Conservation (phyloP, 2,329 filamentous ascomycete genomes). For the Cadophora gregata region DNA sequence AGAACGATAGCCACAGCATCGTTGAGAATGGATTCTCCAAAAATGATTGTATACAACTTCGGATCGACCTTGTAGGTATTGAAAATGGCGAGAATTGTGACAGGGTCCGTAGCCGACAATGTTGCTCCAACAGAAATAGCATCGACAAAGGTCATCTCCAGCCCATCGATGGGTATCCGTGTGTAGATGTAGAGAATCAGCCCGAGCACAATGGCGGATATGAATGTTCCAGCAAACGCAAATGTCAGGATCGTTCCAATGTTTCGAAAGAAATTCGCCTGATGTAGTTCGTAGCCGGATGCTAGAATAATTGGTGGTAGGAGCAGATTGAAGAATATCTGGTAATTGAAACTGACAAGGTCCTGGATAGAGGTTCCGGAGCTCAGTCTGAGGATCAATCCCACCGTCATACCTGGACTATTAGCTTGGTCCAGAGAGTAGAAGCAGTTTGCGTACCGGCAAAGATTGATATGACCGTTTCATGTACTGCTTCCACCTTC, state of each 20-base stretch:
- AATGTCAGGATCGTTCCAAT: conserved; percentile 98
- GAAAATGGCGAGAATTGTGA: conserved; percentile 98
- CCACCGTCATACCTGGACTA: conserved; percentile 85
- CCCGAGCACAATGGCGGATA: conserved; percentile 94
- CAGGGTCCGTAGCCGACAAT: conserved; percentile 93
- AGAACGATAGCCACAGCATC: conserved; percentile 98
- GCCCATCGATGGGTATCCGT: conserved; percentile 80
- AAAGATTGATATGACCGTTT: conserved; percentile 98
- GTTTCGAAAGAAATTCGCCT: conserved; percentile 98
- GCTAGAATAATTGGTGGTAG: conserved; percentile 98
- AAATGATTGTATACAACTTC: conserved; percentile 98
- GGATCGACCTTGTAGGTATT: conserved; percentile 99
- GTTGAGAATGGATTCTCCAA: conserved; percentile 97
- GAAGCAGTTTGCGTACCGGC: conserved; percentile 62
- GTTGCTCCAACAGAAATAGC: conserved; percentile 97
- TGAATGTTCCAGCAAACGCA: conserved; percentile 95
- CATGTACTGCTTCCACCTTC: conserved; percentile 96
- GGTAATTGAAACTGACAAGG: conserved; percentile 95
- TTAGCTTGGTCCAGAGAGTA: conserved; percentile 17
- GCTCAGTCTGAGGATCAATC: conserved; percentile 82
- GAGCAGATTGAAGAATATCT: conserved; percentile 99
- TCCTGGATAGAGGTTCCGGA: conserved; percentile 84
- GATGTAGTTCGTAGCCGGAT: conserved; percentile 95
- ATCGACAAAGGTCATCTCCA: conserved; percentile 90
- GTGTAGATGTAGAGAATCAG: conserved; percentile 89